Percentiles rank a stretch among this genome's conserved stretches.
phyloP scores from a whole-genome alignment of 1,139 yeast genomes.

The Sugiyamaella novakii region DNA sequence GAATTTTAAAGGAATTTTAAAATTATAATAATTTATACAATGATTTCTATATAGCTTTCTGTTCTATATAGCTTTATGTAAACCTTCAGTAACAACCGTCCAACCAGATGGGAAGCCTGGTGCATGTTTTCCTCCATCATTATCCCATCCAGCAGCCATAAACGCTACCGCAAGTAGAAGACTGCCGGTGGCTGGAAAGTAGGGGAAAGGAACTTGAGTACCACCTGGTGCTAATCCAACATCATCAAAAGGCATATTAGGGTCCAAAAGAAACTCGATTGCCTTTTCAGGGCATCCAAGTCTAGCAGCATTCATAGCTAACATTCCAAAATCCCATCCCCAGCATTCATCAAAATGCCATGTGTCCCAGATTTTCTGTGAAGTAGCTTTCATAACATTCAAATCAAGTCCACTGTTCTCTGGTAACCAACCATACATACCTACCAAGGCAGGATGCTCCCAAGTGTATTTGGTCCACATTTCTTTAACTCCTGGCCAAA shows the following conservation, averaged over 20 bases:
- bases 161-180: slow-evolving; percentile 20
- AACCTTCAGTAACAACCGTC: slow-evolving; percentile 16
- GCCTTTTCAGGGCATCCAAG: slow-evolving; percentile 20
- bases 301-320: slow-evolving; percentile 24
- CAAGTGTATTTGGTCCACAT: slow-evolving; percentile 25
- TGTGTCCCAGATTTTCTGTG: slow-evolving; percentile 21
- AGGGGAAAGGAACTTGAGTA: slow-evolving; percentile 21
- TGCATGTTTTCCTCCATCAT: slow-evolving; percentile 9
- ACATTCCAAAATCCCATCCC: slow-evolving; percentile 26
- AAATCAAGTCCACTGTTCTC: slow-evolving; percentile 14
- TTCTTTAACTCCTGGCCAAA: slow-evolving; percentile 21
- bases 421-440: slow-evolving; percentile 23
- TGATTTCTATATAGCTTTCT: too few relatives aligned
- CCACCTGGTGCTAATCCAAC: slow-evolving; percentile 23
- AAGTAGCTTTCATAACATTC: slow-evolving; percentile 18
- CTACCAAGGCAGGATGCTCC: slow-evolving; percentile 23
- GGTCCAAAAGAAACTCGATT: slow-evolving; percentile 18
- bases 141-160: slow-evolving; percentile 24
- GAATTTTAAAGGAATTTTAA: too few relatives aligned
- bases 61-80: slow-evolving; percentile 16
- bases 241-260: slow-evolving; percentile 22
- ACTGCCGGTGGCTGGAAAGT: slow-evolving; percentile 22
- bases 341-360: slow-evolving; percentile 24
- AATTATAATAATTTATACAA: too few relatives aligned
- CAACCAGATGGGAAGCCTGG: slow-evolving; percentile 23